Evolutionary conservation across 305 asterid genomes (phyloP).

Genomic region (Solanum hybrid): DNA sequence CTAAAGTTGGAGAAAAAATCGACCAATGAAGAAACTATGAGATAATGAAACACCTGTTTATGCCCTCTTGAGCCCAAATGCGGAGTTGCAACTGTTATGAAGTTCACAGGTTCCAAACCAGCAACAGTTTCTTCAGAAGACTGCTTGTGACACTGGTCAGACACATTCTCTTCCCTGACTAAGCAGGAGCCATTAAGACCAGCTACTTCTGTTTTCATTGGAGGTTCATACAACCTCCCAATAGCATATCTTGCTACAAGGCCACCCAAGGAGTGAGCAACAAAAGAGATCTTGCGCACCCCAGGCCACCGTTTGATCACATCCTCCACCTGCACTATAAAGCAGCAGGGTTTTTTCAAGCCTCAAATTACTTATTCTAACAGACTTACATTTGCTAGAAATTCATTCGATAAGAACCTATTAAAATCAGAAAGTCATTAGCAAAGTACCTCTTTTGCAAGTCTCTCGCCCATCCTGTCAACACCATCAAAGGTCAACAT

Average conservation of each 20-base stretch:
- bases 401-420: neutral
- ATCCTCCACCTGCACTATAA: conserved; percentile 47
- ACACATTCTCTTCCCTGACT: conserved; percentile 16
- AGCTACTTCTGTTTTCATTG: neutral
- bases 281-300: conserved; percentile 64
- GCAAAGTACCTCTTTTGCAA: conserved; percentile 66
- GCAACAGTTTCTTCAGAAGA: conserved; percentile 38
- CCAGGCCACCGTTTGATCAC: conserved; percentile 68
- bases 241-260: conserved; percentile 86
- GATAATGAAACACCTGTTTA: conserved; percentile 45
- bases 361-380: conserved; percentile 7
- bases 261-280: conserved; percentile 93
- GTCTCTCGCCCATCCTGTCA: conserved; percentile 80
- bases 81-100: conserved; percentile 86
- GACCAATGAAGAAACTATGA: neutral
- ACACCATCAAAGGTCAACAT: conserved; percentile 82
- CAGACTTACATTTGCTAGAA: neutral
- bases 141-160: conserved; percentile 9
- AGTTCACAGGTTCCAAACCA: conserved; percentile 78
- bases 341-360: conserved; percentile 5
- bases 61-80: conserved; percentile 87
- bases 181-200: conserved; percentile 13
- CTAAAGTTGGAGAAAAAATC: neutral
- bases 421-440: conserved; percentile 17
- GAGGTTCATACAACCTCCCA: conserved; percentile 41